A percentile compares a stretch with the other conserved stretches of the same genome.
phyloP scores from a whole-genome alignment of 176 grass and related monocot species.

The Tillandsia leiboldiana region DNA sequence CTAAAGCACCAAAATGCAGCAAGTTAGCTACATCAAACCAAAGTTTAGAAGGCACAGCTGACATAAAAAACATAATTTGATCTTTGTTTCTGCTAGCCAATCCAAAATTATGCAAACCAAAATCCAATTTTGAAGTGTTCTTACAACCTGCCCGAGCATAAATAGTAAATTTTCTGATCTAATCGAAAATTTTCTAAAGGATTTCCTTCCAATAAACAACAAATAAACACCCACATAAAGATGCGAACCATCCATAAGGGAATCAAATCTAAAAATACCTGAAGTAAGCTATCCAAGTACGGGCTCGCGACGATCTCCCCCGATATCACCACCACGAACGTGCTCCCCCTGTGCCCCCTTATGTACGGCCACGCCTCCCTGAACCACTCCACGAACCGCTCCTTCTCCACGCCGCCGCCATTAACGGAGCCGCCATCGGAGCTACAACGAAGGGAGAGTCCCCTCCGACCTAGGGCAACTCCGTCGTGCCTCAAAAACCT shows the following conservation, averaged over 20 bases:
- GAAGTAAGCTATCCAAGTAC: constrained; percentile 56
- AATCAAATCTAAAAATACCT: constrained; percentile 30
- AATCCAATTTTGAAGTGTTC: too few species aligned
- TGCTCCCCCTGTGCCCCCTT: constrained; percentile 65
- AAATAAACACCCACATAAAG: not conserved
- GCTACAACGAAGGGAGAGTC: constrained; percentile 8
- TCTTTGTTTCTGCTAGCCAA: too few species aligned
- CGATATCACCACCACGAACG: constrained; percentile 76
- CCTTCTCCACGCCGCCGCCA: constrained; percentile 12
- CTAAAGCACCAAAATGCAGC: not conserved
- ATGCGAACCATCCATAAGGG: not conserved
- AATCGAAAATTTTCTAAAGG: too few species aligned
- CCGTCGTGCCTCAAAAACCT: not conserved
- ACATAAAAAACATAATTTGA: too few species aligned
- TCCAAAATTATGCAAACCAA: too few species aligned
- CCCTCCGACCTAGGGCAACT: not conserved
- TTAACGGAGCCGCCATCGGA: constrained; percentile 7
- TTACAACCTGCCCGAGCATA: too few species aligned
- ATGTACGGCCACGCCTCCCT: constrained; percentile 87
- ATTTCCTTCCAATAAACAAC: not conserved
- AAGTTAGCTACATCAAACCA: too few species aligned
- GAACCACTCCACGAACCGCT: constrained; percentile 69
- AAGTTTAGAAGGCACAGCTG: too few species aligned
- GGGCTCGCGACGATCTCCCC: constrained; percentile 63
- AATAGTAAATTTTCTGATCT: too few species aligned